Evolutionary conservation across 129 eudicot genomes (phyloP).

Genomic region (Solidago caesia): DNA sequence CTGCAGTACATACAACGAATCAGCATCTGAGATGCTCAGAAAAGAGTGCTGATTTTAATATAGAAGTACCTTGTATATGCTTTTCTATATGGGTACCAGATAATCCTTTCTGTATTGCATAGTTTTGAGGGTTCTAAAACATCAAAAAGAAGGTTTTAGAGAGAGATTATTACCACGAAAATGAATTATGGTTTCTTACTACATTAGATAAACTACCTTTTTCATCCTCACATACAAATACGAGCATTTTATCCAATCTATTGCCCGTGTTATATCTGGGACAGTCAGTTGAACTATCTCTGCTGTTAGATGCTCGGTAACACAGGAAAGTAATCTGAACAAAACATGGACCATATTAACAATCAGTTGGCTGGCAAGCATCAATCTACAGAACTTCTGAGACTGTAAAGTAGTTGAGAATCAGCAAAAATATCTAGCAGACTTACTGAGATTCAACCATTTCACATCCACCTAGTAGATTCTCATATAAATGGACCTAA

Average conservation of each 20-base stretch:
- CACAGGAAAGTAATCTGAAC: conserved; percentile 81
- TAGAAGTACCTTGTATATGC: conserved; percentile 73
- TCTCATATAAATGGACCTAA: conserved; percentile 93
- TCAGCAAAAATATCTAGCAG: conserved; percentile 30
- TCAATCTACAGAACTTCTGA: background rate
- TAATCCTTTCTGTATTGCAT: conserved; percentile 65
- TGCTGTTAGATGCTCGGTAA: conserved; percentile 97
- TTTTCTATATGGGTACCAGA: conserved; percentile 56
- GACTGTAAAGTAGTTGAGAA: conserved; percentile 6
- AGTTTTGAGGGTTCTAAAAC: conserved; percentile 79
- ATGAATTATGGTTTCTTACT: conserved; percentile 9
- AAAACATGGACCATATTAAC: conserved; percentile 32
- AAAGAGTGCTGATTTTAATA: conserved; percentile 5
- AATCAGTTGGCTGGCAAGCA: conserved; percentile 10
- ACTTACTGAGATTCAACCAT: conserved; percentile 97
- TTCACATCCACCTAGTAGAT: conserved; percentile 91
- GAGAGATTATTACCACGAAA: conserved; percentile 11
- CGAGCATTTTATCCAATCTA: conserved; percentile 98
- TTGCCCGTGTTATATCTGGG: conserved; percentile 86
- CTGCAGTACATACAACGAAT: conserved; percentile 39
- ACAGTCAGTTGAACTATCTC: conserved; percentile 94
- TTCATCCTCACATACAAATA: conserved; percentile 87
- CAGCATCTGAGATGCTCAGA: conserved; percentile 20
- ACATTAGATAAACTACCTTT: conserved; percentile 56
- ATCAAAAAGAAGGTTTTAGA: conserved; percentile 41